A percentile compares a stretch with the other conserved stretches of the same genome.
phyloP scores from a whole-genome alignment of 306 rosid species.

The Trifolium repens region DNA sequence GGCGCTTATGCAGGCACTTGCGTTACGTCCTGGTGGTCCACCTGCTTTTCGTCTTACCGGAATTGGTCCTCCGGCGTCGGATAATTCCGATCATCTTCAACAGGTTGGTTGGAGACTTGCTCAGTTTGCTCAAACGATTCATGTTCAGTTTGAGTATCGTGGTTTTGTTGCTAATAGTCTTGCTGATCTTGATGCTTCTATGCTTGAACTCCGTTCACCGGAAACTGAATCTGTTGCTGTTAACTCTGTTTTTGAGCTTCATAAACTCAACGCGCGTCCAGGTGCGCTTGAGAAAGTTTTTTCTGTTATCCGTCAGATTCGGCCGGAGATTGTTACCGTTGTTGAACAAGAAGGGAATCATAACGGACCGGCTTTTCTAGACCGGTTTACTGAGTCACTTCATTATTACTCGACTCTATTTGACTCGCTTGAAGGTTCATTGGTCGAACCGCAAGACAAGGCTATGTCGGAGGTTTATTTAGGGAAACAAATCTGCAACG shows the following conservation, averaged over 20 bases:
- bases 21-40: slow-evolving; percentile 80
- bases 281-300: slow-evolving; percentile 86
- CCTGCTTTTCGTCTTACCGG: slow-evolving; percentile 87
- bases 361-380: slow-evolving; percentile 66
- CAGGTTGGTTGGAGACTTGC: slow-evolving; percentile 97
- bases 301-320: slow-evolving; percentile 67
- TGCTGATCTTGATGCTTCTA: slow-evolving; percentile 86
- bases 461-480: slow-evolving; percentile 81
- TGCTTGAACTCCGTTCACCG: slow-evolving; percentile 78
- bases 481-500: slow-evolving; percentile 89
- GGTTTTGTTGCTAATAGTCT: slow-evolving; percentile 85
- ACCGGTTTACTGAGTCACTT: slow-evolving; percentile 90
- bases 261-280: slow-evolving; percentile 72
- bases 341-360: slow-evolving; percentile 93
- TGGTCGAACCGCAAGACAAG: slow-evolving; percentile 64
- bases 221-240: slow-evolving; percentile 81
- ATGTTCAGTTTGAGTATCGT: slow-evolving; percentile 78
- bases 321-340: slow-evolving; percentile 80
- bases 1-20: slow-evolving; percentile 87
- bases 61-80: slow-evolving; percentile 85
- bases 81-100: slow-evolving; percentile 82
- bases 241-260: slow-evolving; percentile 88
- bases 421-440: slow-evolving; percentile 91
- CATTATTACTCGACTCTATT: slow-evolving; percentile 90
- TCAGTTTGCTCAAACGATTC: slow-evolving; percentile 70